A percentile compares a stretch with the other conserved stretches of the same genome.
phyloP scores from a whole-genome alignment of 768 basidiomycete genomes.

The Trametes cinnabarina region DNA sequence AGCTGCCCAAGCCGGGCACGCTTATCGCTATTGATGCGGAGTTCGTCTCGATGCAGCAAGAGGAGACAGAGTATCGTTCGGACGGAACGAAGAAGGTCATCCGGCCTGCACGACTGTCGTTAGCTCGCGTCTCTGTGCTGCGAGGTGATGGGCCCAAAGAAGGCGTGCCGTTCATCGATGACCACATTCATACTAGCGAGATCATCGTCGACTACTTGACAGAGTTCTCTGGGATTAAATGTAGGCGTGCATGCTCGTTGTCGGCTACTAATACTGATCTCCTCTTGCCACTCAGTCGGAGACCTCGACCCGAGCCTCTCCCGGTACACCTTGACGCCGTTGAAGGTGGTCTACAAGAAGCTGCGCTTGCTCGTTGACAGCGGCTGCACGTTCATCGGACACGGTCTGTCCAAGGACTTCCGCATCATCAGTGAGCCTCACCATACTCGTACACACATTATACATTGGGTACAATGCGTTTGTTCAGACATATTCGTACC shows the following conservation, averaged over 20 bases:
- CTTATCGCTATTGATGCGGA: conserved; percentile 96
- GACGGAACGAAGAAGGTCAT: conserved; percentile 93
- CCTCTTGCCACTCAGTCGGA: conserved; percentile 58
- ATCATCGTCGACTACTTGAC: conserved; percentile 95
- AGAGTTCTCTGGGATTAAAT: conserved; percentile 93
- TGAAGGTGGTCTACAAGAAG: conserved; percentile 99
- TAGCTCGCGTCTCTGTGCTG: conserved; percentile 93
- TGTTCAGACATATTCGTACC: conserved; percentile 89
- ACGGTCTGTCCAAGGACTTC: conserved; percentile 96
- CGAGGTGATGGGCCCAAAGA: conserved; percentile 80
- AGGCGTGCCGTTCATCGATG: conserved; percentile 93
- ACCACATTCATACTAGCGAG: conserved; percentile 96
- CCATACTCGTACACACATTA: background rate
- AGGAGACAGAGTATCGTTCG: conserved; percentile 92
- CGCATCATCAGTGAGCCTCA: conserved; percentile 86
- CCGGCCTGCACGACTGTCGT: conserved; percentile 84
- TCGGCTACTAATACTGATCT: background rate
- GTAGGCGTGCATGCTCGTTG: conserved; percentile 43
- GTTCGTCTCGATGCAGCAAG: conserved; percentile 97
- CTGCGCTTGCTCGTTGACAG: conserved; percentile 87
- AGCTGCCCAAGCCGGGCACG: conserved; percentile 83
- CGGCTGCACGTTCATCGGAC: conserved; percentile 96
- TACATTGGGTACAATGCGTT: background rate
- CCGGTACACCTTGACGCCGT: conserved; percentile 84
- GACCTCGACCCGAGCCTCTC: conserved; percentile 87